Percentiles rank a stretch among this genome's conserved stretches.
Conservation (phyloP, 345 rosid genomes). For the Trapa bicornis region DNA sequence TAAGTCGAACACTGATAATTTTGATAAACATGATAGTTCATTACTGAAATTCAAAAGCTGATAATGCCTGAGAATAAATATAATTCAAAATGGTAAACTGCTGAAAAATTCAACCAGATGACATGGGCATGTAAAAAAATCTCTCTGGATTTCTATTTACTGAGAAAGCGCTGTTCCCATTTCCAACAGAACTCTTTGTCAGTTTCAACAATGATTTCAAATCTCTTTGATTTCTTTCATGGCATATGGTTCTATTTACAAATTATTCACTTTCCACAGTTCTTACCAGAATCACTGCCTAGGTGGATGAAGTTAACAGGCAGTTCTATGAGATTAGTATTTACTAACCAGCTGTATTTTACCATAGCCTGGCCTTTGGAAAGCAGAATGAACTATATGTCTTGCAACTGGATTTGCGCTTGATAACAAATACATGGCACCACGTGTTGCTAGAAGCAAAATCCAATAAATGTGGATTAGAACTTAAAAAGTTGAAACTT, state of each 20-base stretch:
- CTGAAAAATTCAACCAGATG: no score
- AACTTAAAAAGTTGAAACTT: neutral
- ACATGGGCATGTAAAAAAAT: no score
- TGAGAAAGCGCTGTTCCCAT: no score
- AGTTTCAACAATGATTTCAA: no score
- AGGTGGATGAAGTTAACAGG: neutral
- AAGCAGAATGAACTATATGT: slow-evolving; percentile 58
- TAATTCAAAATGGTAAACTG: no score
- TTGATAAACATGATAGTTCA: neutral
- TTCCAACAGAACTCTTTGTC: no score
- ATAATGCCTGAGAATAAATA: no score
- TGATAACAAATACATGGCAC: slow-evolving; percentile 56
- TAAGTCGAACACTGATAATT: neutral
- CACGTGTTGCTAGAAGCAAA: slow-evolving; percentile 41
- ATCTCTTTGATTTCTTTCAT: neutral
- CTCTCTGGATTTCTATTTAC: no score
- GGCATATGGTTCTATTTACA: neutral
- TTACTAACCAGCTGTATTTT: slow-evolving; percentile 63
- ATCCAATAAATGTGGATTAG: slow-evolving; percentile 1
- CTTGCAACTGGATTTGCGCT: slow-evolving; percentile 56
- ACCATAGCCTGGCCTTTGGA: slow-evolving; percentile 58
- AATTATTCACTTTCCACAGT: neutral
- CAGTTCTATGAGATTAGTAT: neutral
- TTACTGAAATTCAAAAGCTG: no score
- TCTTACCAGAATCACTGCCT: neutral